Conservation (phyloP, 2,329 filamentous ascomycete genomes). For the Aureobasidium subglaciale region DNA sequence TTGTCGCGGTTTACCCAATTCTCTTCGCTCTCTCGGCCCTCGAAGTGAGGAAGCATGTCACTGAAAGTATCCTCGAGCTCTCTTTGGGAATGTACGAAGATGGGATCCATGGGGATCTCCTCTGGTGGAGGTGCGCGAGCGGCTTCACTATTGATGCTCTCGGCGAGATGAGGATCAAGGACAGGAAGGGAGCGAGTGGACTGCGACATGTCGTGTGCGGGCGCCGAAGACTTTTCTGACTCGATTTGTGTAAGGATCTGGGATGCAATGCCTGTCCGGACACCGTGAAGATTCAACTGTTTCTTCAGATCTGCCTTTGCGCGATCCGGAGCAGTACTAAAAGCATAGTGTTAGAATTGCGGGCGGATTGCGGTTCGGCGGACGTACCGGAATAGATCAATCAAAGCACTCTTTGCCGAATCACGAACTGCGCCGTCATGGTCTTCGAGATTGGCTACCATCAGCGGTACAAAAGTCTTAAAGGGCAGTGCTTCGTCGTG, state of each 20-base stretch:
- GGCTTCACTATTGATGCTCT: conserved; percentile 41
- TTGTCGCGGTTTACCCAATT: conserved; percentile 89
- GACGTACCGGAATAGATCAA: conserved; percentile 72
- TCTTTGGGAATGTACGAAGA: conserved; percentile 74
- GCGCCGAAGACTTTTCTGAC: conserved; percentile 20
- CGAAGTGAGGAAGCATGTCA: conserved; percentile 74
- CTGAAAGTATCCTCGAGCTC: conserved; percentile 84
- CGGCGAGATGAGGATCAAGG: conserved; percentile 37
- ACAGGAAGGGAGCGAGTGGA: conserved; percentile 37
- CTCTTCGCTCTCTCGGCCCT: conserved; percentile 80
- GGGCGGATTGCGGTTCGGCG: neutral
- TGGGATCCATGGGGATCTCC: conserved; percentile 65
- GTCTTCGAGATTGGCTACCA: conserved; percentile 85
- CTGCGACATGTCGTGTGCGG: conserved; percentile 28
- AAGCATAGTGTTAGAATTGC: neutral
- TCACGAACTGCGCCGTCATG: conserved; percentile 83
- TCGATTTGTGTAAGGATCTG: conserved; percentile 68
- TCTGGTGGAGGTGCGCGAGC: conserved; percentile 54
- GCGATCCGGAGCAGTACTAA: conserved; percentile 65
- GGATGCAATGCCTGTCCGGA: conserved; percentile 76
- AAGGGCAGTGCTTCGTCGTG: conserved; percentile 73
- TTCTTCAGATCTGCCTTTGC: conserved; percentile 86
- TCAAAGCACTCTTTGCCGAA: conserved; percentile 71
- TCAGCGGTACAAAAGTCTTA: conserved; percentile 69
- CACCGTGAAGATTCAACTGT: conserved; percentile 75